A percentile compares a stretch with the other conserved stretches of the same genome.
phyloP scores from a whole-genome alignment of 1,284 basidiomycete genomes.

The Ustilago nuda region DNA sequence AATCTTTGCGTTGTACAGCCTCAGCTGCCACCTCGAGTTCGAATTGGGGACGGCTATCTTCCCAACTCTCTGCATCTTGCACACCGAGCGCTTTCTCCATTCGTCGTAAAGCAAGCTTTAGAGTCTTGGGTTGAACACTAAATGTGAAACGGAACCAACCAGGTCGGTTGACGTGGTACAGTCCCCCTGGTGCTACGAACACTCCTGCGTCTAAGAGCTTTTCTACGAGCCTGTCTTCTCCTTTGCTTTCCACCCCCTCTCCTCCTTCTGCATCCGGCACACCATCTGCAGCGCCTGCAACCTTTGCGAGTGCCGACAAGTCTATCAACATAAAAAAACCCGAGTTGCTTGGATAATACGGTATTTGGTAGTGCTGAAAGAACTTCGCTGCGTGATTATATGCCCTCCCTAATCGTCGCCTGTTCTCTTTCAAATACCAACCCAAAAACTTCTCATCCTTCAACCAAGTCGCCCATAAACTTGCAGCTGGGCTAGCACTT shows the following conservation, averaged over 20 bases:
- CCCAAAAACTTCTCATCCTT: constrained; percentile 37
- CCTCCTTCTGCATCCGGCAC: neutral
- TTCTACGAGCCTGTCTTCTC: constrained; percentile 30
- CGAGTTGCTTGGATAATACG: constrained; percentile 40
- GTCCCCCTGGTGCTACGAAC: constrained; percentile 50
- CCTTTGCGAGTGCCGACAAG: constrained; percentile 27
- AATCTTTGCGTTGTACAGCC: neutral
- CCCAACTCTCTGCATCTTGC: constrained; percentile 19
- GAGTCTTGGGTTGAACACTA: constrained; percentile 36
- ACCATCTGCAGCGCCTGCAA: neutral
- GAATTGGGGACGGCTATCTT: constrained; percentile 7
- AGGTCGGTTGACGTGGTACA: constrained; percentile 52
- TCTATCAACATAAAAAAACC: constrained; percentile 54
- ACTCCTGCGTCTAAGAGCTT: constrained; percentile 39
- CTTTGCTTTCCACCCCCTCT: constrained; percentile 13
- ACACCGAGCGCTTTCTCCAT: constrained; percentile 45
- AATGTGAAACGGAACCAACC: constrained; percentile 61
- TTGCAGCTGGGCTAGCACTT: constrained; percentile 33
- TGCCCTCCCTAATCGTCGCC: constrained; percentile 29
- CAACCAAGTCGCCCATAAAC: constrained; percentile 46
- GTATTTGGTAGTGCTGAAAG: constrained; percentile 30
- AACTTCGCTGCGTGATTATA: constrained; percentile 42
- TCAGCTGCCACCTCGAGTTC: constrained; percentile 1
- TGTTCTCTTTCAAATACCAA: constrained; percentile 57
- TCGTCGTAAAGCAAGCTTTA: constrained; percentile 43